Base-by-base conservation (phyloP, 306 rosid species). In the Prosopis cineraria region DNA sequence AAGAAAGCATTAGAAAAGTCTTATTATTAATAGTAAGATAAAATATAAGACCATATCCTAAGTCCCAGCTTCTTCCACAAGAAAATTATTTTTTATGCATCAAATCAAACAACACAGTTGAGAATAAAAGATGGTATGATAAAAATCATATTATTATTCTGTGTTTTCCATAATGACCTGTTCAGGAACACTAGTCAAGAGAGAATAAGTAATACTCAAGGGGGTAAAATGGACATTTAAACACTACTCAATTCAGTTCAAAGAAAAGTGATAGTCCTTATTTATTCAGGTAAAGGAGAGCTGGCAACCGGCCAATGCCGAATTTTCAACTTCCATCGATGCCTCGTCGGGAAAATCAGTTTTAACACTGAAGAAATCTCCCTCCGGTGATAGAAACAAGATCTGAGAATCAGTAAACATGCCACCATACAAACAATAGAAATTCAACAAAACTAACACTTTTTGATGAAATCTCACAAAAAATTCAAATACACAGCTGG, bases 181-280 rank as follows among this genome's bases (percentile, higher is more conserved):
- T 19, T 3, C 22, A 17, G 33, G 27, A 14, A 3, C 34, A 16
- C 4, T 10, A 0, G 11, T 25, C 53, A 67, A 3, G 17, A 20
- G 41, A 14, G 41, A 65, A 65, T 64, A 36, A 36, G 20, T 24
- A 4, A 4, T 19, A 17, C 13, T 0, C 14, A 10, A 3, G 34
- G 36, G 60, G 75, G 44, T 19, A 47, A 29, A 17, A 70, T 70
- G 75, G 75, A 7, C 29, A 70, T 47, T 69, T 10, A 27, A n/a
- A 10, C 7, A 10, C 9, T 45, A 3, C 17, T 3, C 17, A 2
- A 29, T 47, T 43, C 17, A 48, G 60, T 17, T 70, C 43, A 19
- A 13, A 47, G 16, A 70, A 31, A 48, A 48, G 24, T 14, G 43
- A 53, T 1, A 27, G 16, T 43, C 20, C 39, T 68, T 27, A 37